Percentiles rank a stretch among this genome's conserved stretches.
Evolutionary conservation across 495 filamentous ascomycete genomes (phyloP).

Genomic region (Halenospora varia): DNA sequence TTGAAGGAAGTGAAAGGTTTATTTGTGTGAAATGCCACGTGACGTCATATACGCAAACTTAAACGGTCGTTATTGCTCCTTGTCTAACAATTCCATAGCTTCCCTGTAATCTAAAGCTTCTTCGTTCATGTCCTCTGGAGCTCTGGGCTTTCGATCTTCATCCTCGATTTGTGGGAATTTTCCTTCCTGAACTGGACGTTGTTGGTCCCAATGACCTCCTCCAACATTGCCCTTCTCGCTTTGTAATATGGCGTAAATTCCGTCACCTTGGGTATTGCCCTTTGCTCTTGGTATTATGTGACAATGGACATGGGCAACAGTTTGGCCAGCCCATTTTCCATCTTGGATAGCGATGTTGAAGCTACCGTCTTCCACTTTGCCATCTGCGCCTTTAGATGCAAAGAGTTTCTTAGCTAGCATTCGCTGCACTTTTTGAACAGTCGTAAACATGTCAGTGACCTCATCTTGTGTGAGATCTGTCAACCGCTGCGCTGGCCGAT

Average conservation of each 20-base stretch:
- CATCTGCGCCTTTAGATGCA: slow-evolving; percentile 6
- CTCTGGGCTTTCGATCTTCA: slow-evolving; percentile 61
- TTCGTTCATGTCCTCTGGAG: slow-evolving; percentile 68
- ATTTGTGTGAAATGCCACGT: too few relatives aligned
- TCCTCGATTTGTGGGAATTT: slow-evolving; percentile 58
- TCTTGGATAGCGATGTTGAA: slow-evolving; percentile 95
- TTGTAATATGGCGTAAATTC: slow-evolving; percentile 78
- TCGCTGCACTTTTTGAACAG: slow-evolving; percentile 74
- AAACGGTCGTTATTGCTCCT: background rate
- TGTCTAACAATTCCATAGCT: slow-evolving; percentile 30
- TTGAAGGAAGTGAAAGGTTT: too few relatives aligned
- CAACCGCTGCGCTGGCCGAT: slow-evolving; percentile 61
- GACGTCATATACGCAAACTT: background rate
- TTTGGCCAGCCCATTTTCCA: slow-evolving; percentile 82
- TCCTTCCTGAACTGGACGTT: slow-evolving; percentile 38
- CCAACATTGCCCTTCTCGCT: slow-evolving; percentile 83
- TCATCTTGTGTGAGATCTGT: slow-evolving; percentile 70
- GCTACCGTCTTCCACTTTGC: slow-evolving; percentile 39
- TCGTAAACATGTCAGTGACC: slow-evolving; percentile 76
- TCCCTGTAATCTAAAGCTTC: slow-evolving; percentile 67
- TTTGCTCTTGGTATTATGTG: slow-evolving; percentile 81
- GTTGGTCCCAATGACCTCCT: slow-evolving; percentile 46
- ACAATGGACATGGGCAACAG: slow-evolving; percentile 85
- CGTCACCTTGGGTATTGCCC: slow-evolving; percentile 46
- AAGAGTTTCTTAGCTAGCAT: slow-evolving; percentile 75